Evolutionary conservation across 2,329 filamentous ascomycete genomes (phyloP), one percentile per base, ranked within the genome.

Genomic region (Epichloe festucae): DNA sequence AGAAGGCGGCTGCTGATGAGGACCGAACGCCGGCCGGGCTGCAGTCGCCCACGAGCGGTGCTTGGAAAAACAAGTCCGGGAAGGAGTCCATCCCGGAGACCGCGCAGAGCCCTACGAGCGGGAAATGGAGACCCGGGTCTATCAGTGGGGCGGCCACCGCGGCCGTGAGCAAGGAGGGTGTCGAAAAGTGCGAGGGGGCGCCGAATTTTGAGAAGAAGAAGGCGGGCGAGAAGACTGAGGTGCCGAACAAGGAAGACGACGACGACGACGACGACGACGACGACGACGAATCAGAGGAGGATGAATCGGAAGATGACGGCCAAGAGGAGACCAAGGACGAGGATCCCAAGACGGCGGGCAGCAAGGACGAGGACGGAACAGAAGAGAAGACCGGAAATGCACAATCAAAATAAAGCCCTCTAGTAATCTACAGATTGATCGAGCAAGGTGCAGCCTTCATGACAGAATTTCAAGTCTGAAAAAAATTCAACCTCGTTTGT

Each of bases 171-270:
- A 49, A 63, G 10, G 68, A 67, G 47, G 65, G 72, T 56, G 69
- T 69, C 50, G 64, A 68, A 23, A 67, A 64, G 21, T 2, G n/a
- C 2, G 23, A 67, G 48, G 70, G 70, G 62, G 70, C 65, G 53
- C 67, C 5, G 60, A 63, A 0, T 63, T 67, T 4, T 59, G 56
- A 61, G 7, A 59, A 59, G 7, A 59, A 59, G 2, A 61, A 62
- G 1, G 56, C 61, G 2, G 54, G 60, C 14, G 56, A 59, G 2
- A 56, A 57, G 0, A 52, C 62, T 2, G 49, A 59, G 2, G 51
- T 55, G 5, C 21, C 6, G 11, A 54, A 60, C n/a, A 55, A 59
- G 5, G 57, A 55, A 0, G 52, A 62, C 3, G 49, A 59, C 1
- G 52, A 27, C 3, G 49, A 59, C 1, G 52, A 27, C 2, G 27